Conservation (phyloP, 2,329 filamentous ascomycete genomes). For the Macroventuria anomochaeta region DNA sequence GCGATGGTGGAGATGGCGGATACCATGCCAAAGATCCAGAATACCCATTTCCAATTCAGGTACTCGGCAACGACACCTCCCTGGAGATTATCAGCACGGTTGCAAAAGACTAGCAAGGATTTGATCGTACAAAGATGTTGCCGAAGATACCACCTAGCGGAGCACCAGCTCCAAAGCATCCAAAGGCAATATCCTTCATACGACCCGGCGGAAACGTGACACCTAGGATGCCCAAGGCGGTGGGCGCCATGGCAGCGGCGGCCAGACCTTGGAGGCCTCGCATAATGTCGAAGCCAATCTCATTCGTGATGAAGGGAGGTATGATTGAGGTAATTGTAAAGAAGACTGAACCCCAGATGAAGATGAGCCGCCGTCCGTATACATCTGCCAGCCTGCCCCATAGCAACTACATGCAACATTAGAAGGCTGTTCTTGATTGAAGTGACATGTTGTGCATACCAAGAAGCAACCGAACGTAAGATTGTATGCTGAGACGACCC, state of each 20-base stretch:
- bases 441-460: slow-evolving; percentile 13
- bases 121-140: slow-evolving; percentile 58
- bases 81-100: slow-evolving; percentile 17
- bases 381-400: slow-evolving; percentile 73
- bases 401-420: slow-evolving; percentile 52
- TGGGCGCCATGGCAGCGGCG: slow-evolving; percentile 72
- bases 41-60: slow-evolving; percentile 45
- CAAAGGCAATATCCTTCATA: slow-evolving; percentile 73
- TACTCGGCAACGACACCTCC: slow-evolving; percentile 69
- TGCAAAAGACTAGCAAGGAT: background rate
- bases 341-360: slow-evolving; percentile 69
- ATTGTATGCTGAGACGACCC: slow-evolving; percentile 71
- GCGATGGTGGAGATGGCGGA: slow-evolving; percentile 63
- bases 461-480: slow-evolving; percentile 72
- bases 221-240: slow-evolving; percentile 73
- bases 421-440: background rate
- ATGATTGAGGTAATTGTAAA: slow-evolving; percentile 64
- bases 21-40: slow-evolving; percentile 67
- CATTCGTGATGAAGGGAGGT: slow-evolving; percentile 69
- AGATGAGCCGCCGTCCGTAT: slow-evolving; percentile 70
- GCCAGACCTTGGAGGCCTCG: slow-evolving; percentile 71
- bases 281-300: slow-evolving; percentile 72
- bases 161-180: slow-evolving; percentile 60
- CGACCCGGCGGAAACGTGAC: slow-evolving; percentile 71
- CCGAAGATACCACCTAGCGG: slow-evolving; percentile 70